Evolutionary conservation across 441 rosid species (phyloP), one percentile per base, ranked within the genome.

Genomic region (Bocquillonia castaneifolia): DNA sequence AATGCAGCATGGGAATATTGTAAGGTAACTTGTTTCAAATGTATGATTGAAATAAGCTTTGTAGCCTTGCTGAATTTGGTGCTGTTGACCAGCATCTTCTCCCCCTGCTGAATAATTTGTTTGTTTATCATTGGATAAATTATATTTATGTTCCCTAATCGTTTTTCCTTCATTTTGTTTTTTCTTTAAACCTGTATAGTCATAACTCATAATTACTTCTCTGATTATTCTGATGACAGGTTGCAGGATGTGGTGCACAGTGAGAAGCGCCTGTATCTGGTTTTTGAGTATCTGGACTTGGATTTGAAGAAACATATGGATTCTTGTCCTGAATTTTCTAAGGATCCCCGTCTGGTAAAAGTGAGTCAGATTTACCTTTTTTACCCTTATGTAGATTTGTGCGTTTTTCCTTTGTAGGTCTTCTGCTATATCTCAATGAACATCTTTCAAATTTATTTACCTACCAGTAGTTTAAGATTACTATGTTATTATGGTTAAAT

Each of bases 301-400:
- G 99, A 93, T 82, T 82, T 93, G 88, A 93, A 93, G 85, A 91
- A 89, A 84, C 93, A 91, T 77, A 93, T 93, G 97, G 99, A 93
- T 71, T 86, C 93, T 45, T 80, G 82, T 72, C 99, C 97, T 59
- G 96, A 93, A 62, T 93, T 93, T 72, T 77, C 95, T n/a, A 86
- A 88, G 83, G 90, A 91, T 78, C 88, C 87, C 26, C 91, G 86
- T 68, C 70, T 83, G 68, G 78, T 89, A 65, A 93, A 93, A 83
- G 99, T 93, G 76, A 85, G 89, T 77, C 60, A 56, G 60, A 60
- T 65, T 48, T 39, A 10, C 5, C 10, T 22, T 71, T 69, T 31
- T 76, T 63, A 56, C 23, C 29, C 51, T 26, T 68, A 48, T 23
- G 39, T 53, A 54, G 44, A 32, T 36, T 69, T 48, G 31, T 57